Percentiles rank a stretch among this genome's conserved stretches.
Conservation (phyloP, 2,329 filamentous ascomycete species). For the Dendrostoma leiphaemia region DNA sequence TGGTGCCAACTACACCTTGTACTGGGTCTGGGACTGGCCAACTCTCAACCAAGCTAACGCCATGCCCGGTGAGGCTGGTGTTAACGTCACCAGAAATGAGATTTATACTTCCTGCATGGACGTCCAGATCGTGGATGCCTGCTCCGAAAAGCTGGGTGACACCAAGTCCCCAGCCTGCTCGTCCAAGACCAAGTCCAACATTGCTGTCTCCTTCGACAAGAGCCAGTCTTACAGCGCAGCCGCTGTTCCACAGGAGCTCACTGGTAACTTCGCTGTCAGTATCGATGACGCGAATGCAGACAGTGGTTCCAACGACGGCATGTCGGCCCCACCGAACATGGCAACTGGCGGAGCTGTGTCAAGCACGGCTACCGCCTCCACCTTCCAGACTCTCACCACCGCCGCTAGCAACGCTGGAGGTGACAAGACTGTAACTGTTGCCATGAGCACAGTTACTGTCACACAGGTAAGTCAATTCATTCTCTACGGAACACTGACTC, state of each 20-base stretch:
- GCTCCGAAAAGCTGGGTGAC: constrained; percentile 35
- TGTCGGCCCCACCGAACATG: constrained; percentile 16
- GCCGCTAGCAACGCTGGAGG: not conserved
- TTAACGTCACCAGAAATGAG: constrained; percentile 29
- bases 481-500: not conserved
- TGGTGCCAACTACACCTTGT: constrained; percentile 72
- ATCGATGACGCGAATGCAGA: constrained; percentile 23
- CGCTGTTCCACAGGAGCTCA: constrained; percentile 45
- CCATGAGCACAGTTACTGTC: constrained; percentile 16
- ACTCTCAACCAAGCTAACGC: constrained; percentile 43
- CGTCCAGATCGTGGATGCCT: constrained; percentile 28
- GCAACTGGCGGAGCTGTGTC: constrained; percentile 1
- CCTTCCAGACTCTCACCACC: constrained; percentile 15
- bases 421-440: constrained; percentile 2
- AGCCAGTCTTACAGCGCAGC: constrained; percentile 40
- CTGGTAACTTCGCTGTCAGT: constrained; percentile 42
- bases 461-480: constrained; percentile 9
- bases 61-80: constrained; percentile 30
- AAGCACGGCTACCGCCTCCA: constrained; percentile 13
- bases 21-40: constrained; percentile 98
- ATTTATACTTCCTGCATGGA: constrained; percentile 46
- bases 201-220: constrained; percentile 29
- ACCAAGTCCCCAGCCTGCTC: constrained; percentile 35
- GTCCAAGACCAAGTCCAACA: constrained; percentile 22
- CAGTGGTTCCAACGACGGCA: constrained; percentile 16